Evolutionary conservation across 106 monocot genomes (phyloP), one percentile per base, ranked within the genome.

Genomic region (Alisma plantagoaquatica): DNA sequence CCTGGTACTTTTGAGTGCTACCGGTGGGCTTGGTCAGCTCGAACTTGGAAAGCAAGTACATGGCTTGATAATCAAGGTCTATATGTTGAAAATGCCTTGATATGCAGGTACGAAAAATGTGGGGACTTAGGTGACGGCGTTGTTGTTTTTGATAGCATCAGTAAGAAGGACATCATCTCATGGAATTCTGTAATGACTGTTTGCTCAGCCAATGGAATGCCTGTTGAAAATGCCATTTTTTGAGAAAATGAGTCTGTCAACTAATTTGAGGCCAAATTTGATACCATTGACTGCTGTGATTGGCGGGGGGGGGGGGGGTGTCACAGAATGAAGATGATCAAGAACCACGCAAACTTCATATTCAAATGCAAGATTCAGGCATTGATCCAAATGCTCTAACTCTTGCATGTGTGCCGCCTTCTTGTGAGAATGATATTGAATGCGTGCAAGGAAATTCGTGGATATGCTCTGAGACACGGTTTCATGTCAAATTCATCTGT

Each of bases 41-140:
- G 51, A 23, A 10, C 1, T 60, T 0, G 79, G 74, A 57, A 70
- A 20, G 50, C 65, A 24, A 43, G 31, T 79, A 4, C 79, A 79
- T 48, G 79, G 74, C 11, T 70, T 66, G 25, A 51, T 66, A 9
- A 20, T 66, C 0, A 79, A 74, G 46, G 41, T 27, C 21, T 66
- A 10, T 74, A 74, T 30, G 70, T 79, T 33, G 60, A 70, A 9
- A 79, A 79, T 62, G 65, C 74, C 23, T 51, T 79, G 46, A 59
- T 79, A 0, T 64, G 74, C 41, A 73, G 70, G 73, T 79, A 79
- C 33, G 73, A 70, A 14, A 79, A 74, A 22, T 79, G 74, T 27
- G 35, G 32, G 2, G 46, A 18, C 15, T 8, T 70, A 17, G 70
- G 48, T 12, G 73, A 69, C 17, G 74, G 66, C 6, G 9, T 51